Conservation (phyloP, 768 basidiomycete genomes). For the Agaricus subrufescens region DNA sequence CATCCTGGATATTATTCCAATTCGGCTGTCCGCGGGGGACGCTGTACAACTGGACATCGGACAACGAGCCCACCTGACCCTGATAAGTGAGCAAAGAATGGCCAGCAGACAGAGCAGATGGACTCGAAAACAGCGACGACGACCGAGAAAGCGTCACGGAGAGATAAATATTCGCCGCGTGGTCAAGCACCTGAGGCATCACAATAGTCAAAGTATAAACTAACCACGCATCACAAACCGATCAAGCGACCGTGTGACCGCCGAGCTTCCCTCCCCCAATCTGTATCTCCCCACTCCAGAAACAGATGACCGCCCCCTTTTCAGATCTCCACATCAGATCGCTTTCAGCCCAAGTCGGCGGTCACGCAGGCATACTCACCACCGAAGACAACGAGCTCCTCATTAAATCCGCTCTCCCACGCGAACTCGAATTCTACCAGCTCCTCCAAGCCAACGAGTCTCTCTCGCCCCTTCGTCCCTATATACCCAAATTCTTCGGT, state of each 20-base stretch:
- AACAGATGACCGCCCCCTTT: background rate
- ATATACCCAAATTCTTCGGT: conserved; percentile 76
- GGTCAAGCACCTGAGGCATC: conserved; percentile 27
- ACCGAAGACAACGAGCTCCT: conserved; percentile 74
- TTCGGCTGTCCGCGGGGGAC: conserved; percentile 26
- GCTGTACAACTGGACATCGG: conserved; percentile 42
- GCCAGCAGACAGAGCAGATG: conserved; percentile 23
- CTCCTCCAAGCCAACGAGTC: conserved; percentile 34
- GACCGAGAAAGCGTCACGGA: conserved; percentile 34
- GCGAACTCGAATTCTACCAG: conserved; percentile 73
- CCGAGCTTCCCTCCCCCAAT: background rate
- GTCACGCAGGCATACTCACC: conserved; percentile 69
- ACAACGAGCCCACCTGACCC: conserved; percentile 36
- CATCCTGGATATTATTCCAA: conserved; percentile 23
- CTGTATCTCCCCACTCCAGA: background rate
- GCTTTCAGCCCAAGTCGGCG: conserved; percentile 69
- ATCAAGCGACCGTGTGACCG: background rate
- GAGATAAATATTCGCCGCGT: conserved; percentile 36
- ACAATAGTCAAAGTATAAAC: background rate
- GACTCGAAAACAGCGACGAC: conserved; percentile 26
- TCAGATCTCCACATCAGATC: background rate
- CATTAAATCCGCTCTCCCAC: conserved; percentile 67
- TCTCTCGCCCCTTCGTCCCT: conserved; percentile 45
- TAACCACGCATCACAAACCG: background rate
- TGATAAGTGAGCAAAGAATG: conserved; percentile 32